Base-by-base conservation (phyloP, 768 basidiomycete genomes). In the Cubamyces sp. region DNA sequence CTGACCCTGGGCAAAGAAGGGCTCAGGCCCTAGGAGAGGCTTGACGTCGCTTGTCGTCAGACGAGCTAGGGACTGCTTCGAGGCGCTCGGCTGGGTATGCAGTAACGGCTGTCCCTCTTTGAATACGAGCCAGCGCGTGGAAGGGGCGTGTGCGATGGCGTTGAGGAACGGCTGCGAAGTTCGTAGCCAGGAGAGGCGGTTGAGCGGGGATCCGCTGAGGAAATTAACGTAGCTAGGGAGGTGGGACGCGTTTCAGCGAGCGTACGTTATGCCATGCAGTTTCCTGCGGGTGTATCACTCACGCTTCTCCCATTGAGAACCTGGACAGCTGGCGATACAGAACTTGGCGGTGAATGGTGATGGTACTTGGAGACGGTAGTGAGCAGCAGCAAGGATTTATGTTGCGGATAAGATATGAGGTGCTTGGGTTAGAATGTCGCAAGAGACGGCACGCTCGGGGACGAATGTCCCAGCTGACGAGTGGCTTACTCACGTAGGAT, bases 121-220 rank as follows among this genome's bases (percentile, higher is more conserved):
- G 78, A 94, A 92, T 18, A 95, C 65, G 43, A 96, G 71, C 89
- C 96, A 98, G 48, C 82, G 80, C 0, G 94, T 83, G 3, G 84
- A 71, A 0, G 85, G 82, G 14, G 84, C 79, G 16, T 70, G 73
- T 40, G 89, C 76, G 66, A 94, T 80, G 19, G 86, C 79, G 60
- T 93, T 91, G 50, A 98, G 81, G 74, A 95, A 93, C 8, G 82
- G 72, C 28, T 85, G 83, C 15, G 91, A 92, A 3, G 86, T 74
- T 26, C 92, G 82, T 39, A 95, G 80, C 87, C 94, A 94, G 1
- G 90, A 87, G 19, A 94, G 80, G 16, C 92, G 87, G 73, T 93
- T 93, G 34, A 93, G 75, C 45, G 90, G 86, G 57, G 91, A 90
- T 42, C 89, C 84, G 37, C 75, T 77, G 65, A 83, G 71, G 72